Base-by-base conservation (phyloP, 163 green algal species). In the Prototheca wickerhamii region DNA sequence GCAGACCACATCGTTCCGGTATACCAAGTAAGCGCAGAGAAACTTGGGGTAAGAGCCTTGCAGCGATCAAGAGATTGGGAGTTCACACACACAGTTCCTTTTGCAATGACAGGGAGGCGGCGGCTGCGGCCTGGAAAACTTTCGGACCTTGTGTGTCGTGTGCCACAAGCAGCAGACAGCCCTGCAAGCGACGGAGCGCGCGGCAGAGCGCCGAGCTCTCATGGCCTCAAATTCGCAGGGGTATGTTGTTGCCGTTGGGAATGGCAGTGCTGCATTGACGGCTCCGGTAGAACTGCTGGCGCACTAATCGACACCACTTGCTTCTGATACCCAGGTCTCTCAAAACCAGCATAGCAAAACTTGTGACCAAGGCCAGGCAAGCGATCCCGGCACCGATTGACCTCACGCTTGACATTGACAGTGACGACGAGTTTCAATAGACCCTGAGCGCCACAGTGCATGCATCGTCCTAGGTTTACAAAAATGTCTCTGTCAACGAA, bases 1-100 rank as follows among this genome's bases (percentile, higher is more conserved):
- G 85, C 84, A n/a, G 89, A 96, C 81, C 90, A 96, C 82, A 87
- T 95, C 50, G 50, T 84, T n/a, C 69, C 88, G 0, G 90, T 96
- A 28, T 92, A 89, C 71, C 62, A 82, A 51, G 66, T 72, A 44
- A 26, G 64, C 6, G 31, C 10, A 32, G 29, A 32, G 40, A 28
- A 5, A 5, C 7, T 62, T 35, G 8, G 40, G 57, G 37, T n/a
- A 30, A 26, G 29, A 12, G 43, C 26, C 58, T 20, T 51, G 31
- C 4, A 32, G 33, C 32, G 3, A 21, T 18, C 1, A 52, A 35
- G 25, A 20, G 8, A 31, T 30, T 56, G 7, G 5, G 8, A 26
- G 55, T 53, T 34, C 28, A 44, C 28, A 60, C 30, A 60, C 29
- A 60, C 28, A 60, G 23, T 25, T 52, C 21, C 34, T 43, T 29